phyloP scores from a whole-genome alignment of 2,329 filamentous ascomycete genomes.

The Phyllosticta capitalensis region DNA sequence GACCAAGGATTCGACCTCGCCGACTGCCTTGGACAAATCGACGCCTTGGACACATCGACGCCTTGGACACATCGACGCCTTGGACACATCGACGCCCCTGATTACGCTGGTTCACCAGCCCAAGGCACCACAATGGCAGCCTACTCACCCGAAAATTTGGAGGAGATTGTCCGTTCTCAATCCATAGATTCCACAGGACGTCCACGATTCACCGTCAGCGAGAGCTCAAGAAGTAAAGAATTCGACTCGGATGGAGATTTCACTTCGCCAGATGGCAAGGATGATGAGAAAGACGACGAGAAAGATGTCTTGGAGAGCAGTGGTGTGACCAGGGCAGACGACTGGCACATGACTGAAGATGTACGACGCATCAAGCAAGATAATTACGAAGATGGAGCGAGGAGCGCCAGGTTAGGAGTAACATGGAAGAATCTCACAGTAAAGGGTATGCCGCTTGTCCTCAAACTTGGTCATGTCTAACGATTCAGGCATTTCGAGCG shows the following conservation, averaged over 20 bases:
- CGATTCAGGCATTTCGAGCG: constrained; percentile 1
- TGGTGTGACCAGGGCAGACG: neutral
- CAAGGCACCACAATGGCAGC: neutral
- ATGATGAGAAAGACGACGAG: constrained; percentile 1
- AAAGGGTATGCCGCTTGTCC: constrained; percentile 1
- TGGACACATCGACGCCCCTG: too few species aligned
- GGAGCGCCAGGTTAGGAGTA: constrained; percentile 4
- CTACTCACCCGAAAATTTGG: neutral
- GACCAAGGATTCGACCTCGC: too few species aligned
- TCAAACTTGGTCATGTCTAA: neutral
- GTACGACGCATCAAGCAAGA: neutral
- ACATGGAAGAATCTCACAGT: constrained; percentile 10
- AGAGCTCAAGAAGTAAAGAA: constrained; percentile 1
- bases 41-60: too few species aligned
- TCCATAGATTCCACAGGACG: neutral
- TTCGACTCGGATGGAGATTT: constrained; percentile 1
- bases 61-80: too few species aligned
- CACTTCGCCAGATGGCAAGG: neutral
- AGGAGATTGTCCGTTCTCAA: constrained; percentile 4
- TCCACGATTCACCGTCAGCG: neutral
- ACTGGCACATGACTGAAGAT: constrained; percentile 2
- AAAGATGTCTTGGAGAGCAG: neutral
- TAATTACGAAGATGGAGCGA: constrained; percentile 2
- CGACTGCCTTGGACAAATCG: neutral
- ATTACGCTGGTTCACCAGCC: neutral